Percentiles rank a stretch among this genome's conserved stretches.
These are phyloP conservation scores for Monosporozyma unispora DNA, from an alignment of 805 yeast genomes.

Conservation along the genomic window DNA sequence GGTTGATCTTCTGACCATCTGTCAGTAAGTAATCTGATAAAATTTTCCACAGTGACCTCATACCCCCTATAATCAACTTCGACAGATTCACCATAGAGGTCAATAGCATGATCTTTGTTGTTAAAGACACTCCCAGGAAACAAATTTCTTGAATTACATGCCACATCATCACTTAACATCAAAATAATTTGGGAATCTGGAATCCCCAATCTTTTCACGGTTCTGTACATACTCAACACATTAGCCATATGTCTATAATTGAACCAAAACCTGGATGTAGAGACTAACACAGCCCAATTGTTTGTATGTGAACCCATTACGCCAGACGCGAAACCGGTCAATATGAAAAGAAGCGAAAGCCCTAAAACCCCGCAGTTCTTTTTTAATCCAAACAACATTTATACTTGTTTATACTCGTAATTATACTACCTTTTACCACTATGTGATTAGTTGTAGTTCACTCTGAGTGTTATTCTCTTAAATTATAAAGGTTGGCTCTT, in stretches of 20 bases:
- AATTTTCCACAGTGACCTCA: slow-evolving; percentile 96
- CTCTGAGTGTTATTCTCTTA: no score
- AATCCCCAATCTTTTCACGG: slow-evolving; percentile 90
- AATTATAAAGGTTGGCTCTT: background rate
- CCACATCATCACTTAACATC: slow-evolving; percentile 94
- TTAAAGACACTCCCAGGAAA: slow-evolving; percentile 95
- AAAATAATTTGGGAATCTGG: slow-evolving; percentile 96
- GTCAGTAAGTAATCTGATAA: slow-evolving; percentile 84
- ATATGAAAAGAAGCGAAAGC: background rate
- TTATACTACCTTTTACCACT: no score
- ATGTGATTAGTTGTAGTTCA: no score
- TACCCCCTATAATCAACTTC: slow-evolving; percentile 97
- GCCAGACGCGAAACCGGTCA: background rate
- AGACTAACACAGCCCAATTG: slow-evolving; percentile 80
- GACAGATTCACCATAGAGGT: slow-evolving; percentile 85
- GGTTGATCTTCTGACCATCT: slow-evolving; percentile 95
- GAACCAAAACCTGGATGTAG: slow-evolving; percentile 97
- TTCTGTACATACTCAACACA: slow-evolving; percentile 85
- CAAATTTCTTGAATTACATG: slow-evolving; percentile 92
- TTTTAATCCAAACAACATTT: background rate
- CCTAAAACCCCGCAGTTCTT: background rate
- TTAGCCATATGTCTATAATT: slow-evolving; percentile 97
- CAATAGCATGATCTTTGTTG: slow-evolving; percentile 84
- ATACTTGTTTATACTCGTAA: background rate
- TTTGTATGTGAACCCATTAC: slow-evolving; percentile 40